Evolutionary conservation across 805 yeast species (phyloP), one percentile per base, ranked within the genome.

Genomic region (Starmera amethionina): DNA sequence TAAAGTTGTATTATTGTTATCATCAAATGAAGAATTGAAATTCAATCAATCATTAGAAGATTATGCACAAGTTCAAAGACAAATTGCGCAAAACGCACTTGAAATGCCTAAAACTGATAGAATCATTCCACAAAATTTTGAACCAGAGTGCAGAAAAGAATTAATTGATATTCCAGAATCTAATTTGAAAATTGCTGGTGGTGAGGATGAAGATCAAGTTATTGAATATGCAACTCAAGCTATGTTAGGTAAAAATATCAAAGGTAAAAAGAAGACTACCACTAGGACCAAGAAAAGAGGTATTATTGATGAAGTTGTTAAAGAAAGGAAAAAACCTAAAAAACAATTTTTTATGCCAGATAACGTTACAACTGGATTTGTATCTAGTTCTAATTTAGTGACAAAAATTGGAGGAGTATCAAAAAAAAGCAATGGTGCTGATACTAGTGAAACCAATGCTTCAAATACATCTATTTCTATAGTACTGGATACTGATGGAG

Each of bases 11-110:
- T 60, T 89, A 31, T 60, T 93, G 5, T 76, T 90, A 51, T 75
- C 96, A 8, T 73, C 82, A 11, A 77, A 77, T 46, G 99, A 93
- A 59, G 75, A 81, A 41, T 52, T 62, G 6, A 94, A 90, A 54
- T 85, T 86, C 55, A 84, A 82, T 35, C 75, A 79, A 48, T 89
- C 97, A 0, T 77, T 86, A 82, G 81, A 72, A 27, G 93, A 88
- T 25, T 90, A 93, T 58, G 75, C 75, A 43, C 74, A 72, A 54
- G 77, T 93, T 34, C 97, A 93, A 52, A 70, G 71, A 38, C 77
- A 76, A 45, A 80, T 87, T 30, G 69, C 71, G 56, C 64, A 63
- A 31, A 72, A 73, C 19, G 67, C 60, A 18, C 49, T 67, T 32
- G 61, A 59, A 5, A 68, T 73, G 48, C 64, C 63, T 30, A 60